Percentiles rank a stretch among this genome's conserved stretches.
Evolutionary conservation across 2,329 filamentous ascomycete genomes (phyloP).

Genomic region (Thielaviopsis cerberus): DNA sequence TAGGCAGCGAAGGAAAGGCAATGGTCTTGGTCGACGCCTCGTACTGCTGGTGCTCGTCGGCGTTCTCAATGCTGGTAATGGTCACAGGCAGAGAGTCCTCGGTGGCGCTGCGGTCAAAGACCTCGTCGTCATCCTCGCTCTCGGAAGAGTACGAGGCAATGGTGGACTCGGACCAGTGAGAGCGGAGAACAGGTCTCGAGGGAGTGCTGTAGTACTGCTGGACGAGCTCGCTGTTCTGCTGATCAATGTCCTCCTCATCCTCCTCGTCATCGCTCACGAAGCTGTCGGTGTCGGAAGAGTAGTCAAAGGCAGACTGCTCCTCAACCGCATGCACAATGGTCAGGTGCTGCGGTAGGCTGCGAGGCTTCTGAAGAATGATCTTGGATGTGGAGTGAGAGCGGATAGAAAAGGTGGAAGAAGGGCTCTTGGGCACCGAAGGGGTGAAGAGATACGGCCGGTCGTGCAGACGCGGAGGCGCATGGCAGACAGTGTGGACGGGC

Average conservation of each 20-base stretch:
- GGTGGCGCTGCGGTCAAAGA: neutral
- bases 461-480: slow-evolving; percentile 10
- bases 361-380: slow-evolving; percentile 8
- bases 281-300: neutral
- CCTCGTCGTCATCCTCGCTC: slow-evolving; percentile 7
- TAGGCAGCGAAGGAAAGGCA: neutral
- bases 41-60: slow-evolving; percentile 8
- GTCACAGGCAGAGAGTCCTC: slow-evolving; percentile 5
- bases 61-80: slow-evolving; percentile 7
- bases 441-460: slow-evolving; percentile 11
- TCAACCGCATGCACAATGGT: slow-evolving; percentile 10
- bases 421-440: slow-evolving; percentile 1
- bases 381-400: slow-evolving; percentile 8
- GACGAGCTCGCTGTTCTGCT: slow-evolving; percentile 6
- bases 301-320: slow-evolving; percentile 2
- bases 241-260: slow-evolving; percentile 5
- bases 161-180: slow-evolving; percentile 15
- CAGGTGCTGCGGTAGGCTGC: slow-evolving; percentile 7
- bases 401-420: slow-evolving; percentile 9
- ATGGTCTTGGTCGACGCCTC: slow-evolving; percentile 3
- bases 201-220: slow-evolving; percentile 6
- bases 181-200: slow-evolving; percentile 11
- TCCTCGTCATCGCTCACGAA: neutral
- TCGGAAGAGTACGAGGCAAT: slow-evolving; percentile 8
- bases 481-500: slow-evolving; percentile 1